Evolutionary conservation across 306 rosid genomes (phyloP).

Genomic region (Aeschynomene evenia): DNA sequence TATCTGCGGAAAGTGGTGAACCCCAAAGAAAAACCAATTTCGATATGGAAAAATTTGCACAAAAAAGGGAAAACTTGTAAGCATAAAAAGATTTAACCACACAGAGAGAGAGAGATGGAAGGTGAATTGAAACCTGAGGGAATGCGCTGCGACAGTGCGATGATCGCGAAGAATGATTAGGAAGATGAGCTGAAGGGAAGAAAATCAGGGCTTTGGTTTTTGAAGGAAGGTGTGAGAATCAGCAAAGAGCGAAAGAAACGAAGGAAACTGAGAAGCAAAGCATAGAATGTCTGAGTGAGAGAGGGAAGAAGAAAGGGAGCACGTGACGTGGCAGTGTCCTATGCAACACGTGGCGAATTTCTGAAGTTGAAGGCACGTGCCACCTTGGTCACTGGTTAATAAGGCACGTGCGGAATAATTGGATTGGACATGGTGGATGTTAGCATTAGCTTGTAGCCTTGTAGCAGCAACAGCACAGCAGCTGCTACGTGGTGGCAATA

Average conservation of each 20-base stretch:
- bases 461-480: too few species aligned
- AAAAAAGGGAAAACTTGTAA: not conserved
- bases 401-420: not conserved
- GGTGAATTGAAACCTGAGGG: conserved; percentile 28
- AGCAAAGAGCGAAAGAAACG: not conserved
- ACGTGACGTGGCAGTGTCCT: conserved; percentile 36
- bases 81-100: not conserved
- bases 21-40: not conserved
- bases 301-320: conserved; percentile 19
- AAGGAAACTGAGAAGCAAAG: conserved; percentile 35
- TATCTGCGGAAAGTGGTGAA: not conserved
- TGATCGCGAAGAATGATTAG: conserved; percentile 28
- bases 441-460: too few species aligned
- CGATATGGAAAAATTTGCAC: not conserved
- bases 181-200: conserved; percentile 8
- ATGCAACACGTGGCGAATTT: conserved; percentile 31
- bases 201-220: conserved; percentile 27
- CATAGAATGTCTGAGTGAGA: conserved; percentile 25
- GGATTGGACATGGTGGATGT: not conserved
- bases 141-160: conserved; percentile 26
- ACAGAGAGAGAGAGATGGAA: not conserved
- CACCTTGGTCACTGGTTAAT: not conserved
- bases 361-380: conserved; percentile 30
- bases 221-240: not conserved
- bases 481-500: not conserved